These are phyloP conservation scores for Moniliella sp. DNA, from an alignment of 1,284 basidiomycete genomes.

Conservation along the genomic window DNA sequence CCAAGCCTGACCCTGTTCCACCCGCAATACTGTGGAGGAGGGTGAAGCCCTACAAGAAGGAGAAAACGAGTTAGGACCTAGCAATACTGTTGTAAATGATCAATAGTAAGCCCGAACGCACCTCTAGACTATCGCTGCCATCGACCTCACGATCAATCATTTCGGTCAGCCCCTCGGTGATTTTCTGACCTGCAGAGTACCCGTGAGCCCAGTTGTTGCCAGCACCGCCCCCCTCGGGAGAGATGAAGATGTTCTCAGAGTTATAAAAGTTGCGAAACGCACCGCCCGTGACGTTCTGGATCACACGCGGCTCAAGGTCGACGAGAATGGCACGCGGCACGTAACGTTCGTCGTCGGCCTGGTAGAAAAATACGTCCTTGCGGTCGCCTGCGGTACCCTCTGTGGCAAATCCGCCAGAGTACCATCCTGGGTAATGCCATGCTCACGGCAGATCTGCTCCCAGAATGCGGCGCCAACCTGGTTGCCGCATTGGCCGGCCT, in stretches of 20 bases:
- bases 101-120: constrained; percentile 27
- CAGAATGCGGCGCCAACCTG: constrained; percentile 33
- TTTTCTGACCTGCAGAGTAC: constrained; percentile 55
- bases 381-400: constrained; percentile 43
- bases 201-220: constrained; percentile 98
- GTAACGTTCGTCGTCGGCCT: constrained; percentile 97
- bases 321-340: constrained; percentile 88
- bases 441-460: constrained; percentile 31
- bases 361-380: constrained; percentile 99
- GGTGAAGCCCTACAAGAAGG: constrained; percentile 68
- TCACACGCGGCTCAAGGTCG: constrained; percentile 85
- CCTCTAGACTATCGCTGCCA: constrained; percentile 89
- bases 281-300: constrained; percentile 79
- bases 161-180: constrained; percentile 94
- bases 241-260: constrained; percentile 88
- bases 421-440: constrained; percentile 30
- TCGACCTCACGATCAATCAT: constrained; percentile 98
- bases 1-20: constrained; percentile 88
- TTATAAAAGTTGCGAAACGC: constrained; percentile 84
- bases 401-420: constrained; percentile 26
- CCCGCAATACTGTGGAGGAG: constrained; percentile 95
- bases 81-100: too few species aligned
- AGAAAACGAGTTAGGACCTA: neutral
- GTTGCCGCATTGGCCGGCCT: constrained; percentile 31
- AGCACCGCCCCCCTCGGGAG: constrained; percentile 84